Base-by-base conservation (phyloP, 768 basidiomycete species). In the Russula sp. region DNA sequence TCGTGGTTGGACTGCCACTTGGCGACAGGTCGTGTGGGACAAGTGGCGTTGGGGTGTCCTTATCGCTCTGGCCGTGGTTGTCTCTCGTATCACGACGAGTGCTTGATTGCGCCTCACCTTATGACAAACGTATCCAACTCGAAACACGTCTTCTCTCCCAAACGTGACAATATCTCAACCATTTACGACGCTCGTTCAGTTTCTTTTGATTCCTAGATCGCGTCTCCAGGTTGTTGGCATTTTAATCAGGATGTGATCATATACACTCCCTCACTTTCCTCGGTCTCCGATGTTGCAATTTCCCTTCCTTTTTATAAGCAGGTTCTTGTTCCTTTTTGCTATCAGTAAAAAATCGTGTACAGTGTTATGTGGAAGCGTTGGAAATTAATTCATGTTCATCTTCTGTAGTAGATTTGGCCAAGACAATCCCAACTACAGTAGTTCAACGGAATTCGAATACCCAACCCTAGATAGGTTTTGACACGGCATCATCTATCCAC, bases 11-110 rank as follows among this genome's bases (percentile, higher is more conserved):
- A 75, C 80, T n/a, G 74, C 80, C 3, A 78, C 80, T 3, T 85
- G 85, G 83, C 80, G 86, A 54, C 80, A 83, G 63, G 73, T 91
- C 37, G 70, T 92, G 10, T 88, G 84, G 83, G 88, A 92, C 72
- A 91, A 91, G 71, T 93, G 90, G 90, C 78, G 88, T 64, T 88
- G 89, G 83, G 91, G 89, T 22, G 80, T 87, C 16, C 71, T 93
- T 64, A 86, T 92, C 60, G 87, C 84, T 6, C 73, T 93, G 51
- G 90, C 90, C 0, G 84, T 92, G 22, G 74, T 92, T 55, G 83
- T 93, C 11, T 91, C 89, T 37, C 81, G 88, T 66, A 78, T 92
- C 66, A 88, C 89, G 32, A 82, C 87, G 34, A 76, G 57, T 27
- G 32, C 45, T 31, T 66, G 59, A 64, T 20, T 47, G 18, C 22